Evolutionary conservation across 2,329 filamentous ascomycete species (phyloP).

Genomic region (Cylindrodendrum hubeiense): DNA sequence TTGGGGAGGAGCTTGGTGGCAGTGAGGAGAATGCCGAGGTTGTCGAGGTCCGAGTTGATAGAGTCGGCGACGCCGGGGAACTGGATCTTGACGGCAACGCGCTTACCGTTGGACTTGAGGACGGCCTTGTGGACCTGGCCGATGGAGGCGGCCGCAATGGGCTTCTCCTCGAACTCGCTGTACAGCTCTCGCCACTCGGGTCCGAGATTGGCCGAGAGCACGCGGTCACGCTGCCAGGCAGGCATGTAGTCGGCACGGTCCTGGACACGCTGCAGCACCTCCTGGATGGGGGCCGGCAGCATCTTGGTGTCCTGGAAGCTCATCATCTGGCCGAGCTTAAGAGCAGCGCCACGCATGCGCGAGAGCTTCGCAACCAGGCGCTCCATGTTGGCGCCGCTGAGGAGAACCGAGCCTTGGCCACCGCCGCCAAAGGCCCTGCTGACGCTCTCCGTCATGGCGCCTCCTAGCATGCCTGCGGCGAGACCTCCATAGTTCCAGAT

Average conservation of each 20-base stretch:
- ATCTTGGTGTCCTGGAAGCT: constrained; percentile 98
- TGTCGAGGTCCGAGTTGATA: constrained; percentile 96
- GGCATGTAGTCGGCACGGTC: constrained; percentile 99
- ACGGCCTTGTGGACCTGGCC: constrained; percentile 93
- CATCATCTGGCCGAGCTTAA: constrained; percentile 98
- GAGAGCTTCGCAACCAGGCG: constrained; percentile 92
- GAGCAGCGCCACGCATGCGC: constrained; percentile 94
- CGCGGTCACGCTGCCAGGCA: constrained; percentile 88
- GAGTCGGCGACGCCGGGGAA: constrained; percentile 96
- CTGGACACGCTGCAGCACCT: constrained; percentile 93
- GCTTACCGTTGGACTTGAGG: constrained; percentile 78
- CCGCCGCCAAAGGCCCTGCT: constrained; percentile 81
- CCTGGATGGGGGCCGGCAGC: constrained; percentile 87
- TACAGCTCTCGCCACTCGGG: constrained; percentile 88
- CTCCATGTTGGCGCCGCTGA: constrained; percentile 93
- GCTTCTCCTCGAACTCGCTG: constrained; percentile 86
- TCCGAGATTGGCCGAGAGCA: constrained; percentile 84
- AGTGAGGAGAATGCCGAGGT: constrained; percentile 89
- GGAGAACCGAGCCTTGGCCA: constrained; percentile 80
- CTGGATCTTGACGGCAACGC: constrained; percentile 95
- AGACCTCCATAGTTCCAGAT: constrained; percentile 96
- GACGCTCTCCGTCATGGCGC: constrained; percentile 87
- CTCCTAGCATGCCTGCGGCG: constrained; percentile 94
- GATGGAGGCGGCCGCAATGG: constrained; percentile 95
- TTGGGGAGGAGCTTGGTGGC: constrained; percentile 91